A percentile compares a stretch with the other conserved stretches of the same genome.
These are phyloP conservation scores for Phyllosticta capitalensis DNA, from an alignment of 2,329 filamentous ascomycete species.

Conservation along the genomic window DNA sequence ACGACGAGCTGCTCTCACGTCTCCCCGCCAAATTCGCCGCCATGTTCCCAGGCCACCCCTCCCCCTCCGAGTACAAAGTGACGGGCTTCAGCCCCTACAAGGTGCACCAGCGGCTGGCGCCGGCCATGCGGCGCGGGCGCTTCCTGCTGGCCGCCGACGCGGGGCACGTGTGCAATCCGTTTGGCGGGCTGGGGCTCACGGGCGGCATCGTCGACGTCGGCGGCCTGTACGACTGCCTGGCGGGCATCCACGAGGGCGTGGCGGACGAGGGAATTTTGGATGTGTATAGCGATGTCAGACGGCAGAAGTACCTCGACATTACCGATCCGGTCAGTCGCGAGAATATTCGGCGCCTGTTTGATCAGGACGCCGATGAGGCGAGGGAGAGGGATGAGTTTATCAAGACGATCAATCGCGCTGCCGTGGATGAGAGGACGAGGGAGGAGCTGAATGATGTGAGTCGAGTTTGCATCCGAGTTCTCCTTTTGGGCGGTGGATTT, in stretches of 20 bases:
- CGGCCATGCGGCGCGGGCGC: slow-evolving; percentile 47
- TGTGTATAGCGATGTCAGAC: slow-evolving; percentile 25
- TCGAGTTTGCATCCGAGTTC: neutral
- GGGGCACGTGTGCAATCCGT: slow-evolving; percentile 49
- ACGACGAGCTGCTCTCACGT: slow-evolving; percentile 44
- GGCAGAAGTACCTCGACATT: slow-evolving; percentile 26
- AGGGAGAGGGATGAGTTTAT: slow-evolving; percentile 26
- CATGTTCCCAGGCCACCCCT: slow-evolving; percentile 51
- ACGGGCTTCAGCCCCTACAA: slow-evolving; percentile 51
- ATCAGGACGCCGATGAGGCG: slow-evolving; percentile 19
- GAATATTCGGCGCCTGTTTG: slow-evolving; percentile 29
- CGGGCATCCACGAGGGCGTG: slow-evolving; percentile 24
- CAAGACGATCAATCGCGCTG: slow-evolving; percentile 22
- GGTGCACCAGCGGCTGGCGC: slow-evolving; percentile 52
- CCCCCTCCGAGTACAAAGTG: slow-evolving; percentile 48
- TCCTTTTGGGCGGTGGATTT: neutral
- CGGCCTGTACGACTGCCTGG: slow-evolving; percentile 51
- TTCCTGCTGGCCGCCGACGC: slow-evolving; percentile 52
- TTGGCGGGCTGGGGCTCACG: slow-evolving; percentile 53
- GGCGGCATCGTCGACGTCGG: slow-evolving; percentile 56
- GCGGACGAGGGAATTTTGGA: slow-evolving; percentile 27
- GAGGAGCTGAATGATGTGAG: slow-evolving; percentile 15
- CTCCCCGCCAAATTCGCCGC: slow-evolving; percentile 47
- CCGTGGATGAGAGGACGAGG: slow-evolving; percentile 21
- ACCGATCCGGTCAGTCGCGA: slow-evolving; percentile 29